These are phyloP conservation scores for Gonium pectorale DNA, from an alignment of 139 green algal genomes.

Conservation along the genomic window DNA sequence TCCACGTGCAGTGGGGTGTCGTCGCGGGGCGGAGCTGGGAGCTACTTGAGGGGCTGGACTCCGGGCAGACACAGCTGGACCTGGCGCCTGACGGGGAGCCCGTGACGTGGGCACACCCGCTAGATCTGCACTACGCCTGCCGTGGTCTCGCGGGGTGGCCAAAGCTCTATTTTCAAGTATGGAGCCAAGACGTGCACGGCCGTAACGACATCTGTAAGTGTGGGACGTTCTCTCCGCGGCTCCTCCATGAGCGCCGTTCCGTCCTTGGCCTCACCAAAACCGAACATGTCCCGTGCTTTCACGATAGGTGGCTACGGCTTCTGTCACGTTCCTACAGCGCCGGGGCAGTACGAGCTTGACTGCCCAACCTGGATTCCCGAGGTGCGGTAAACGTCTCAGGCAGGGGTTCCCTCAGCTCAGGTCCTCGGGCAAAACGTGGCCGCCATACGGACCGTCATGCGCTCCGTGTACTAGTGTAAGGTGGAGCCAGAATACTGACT, in stretches of 20 bases:
- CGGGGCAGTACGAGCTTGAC: slow-evolving; percentile 77
- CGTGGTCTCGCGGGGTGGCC: slow-evolving; percentile 80
- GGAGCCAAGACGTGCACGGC: slow-evolving; percentile 76
- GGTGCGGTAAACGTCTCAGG: slow-evolving; percentile 44
- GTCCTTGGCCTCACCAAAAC: no score
- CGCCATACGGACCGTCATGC: no score
- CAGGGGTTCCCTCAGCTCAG: neutral
- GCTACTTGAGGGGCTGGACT: slow-evolving; percentile 76
- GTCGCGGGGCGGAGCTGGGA: slow-evolving; percentile 77
- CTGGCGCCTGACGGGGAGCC: slow-evolving; percentile 65
- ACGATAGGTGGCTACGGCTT: slow-evolving; percentile 82
- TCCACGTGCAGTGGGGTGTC: slow-evolving; percentile 30
- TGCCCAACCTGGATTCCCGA: slow-evolving; percentile 82
- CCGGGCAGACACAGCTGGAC: slow-evolving; percentile 81
- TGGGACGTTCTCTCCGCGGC: no score
- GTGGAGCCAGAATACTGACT: no score
- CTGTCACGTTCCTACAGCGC: slow-evolving; percentile 78
- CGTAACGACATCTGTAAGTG: slow-evolving; percentile 78
- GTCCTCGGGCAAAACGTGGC: no score
- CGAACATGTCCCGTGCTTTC: no score
- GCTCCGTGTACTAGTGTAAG: no score
- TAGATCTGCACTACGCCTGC: slow-evolving; percentile 81
- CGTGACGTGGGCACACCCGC: slow-evolving; percentile 80
- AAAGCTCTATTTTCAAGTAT: slow-evolving; percentile 88
- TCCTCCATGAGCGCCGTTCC: no score